Evolutionary conservation across 2,329 filamentous ascomycete species (phyloP), one percentile per base, ranked within the genome.

Genomic region (Colletotrichum truncatum): DNA sequence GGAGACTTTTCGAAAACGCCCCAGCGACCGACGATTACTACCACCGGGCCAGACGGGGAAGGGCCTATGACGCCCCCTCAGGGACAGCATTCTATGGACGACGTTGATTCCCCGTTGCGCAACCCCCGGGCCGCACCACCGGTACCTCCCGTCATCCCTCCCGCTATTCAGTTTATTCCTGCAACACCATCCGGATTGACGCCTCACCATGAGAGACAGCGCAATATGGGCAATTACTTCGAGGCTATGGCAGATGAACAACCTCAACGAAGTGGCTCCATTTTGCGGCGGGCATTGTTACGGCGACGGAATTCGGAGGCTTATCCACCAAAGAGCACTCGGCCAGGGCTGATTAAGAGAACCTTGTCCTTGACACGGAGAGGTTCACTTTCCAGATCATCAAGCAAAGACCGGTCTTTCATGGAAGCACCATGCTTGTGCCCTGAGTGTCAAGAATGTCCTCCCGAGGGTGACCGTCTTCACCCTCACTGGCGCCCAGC

Each of bases 401-500:
- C 21, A 14, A 30, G 73, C 12, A 74, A 71, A 10, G 69, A 68
- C n/a, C 74, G 74, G 48, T 68, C 72, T 11, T 69, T 72, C 4
- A 67, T 71, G 18, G 72, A 76, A 26, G 69, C 71, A 10, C 69
- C 77, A 11, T 83, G 82, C n/a, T 68, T 76, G 8, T 83, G 82
- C 66, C 79, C 81, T 2, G 78, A 79, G 3, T 74, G 78, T 4
- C 80, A 83, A 6, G 81, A 83, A 26, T 74, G 76, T 21, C 86
- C 83, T 2, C 74, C 80, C 2, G 87, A 90, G 46, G 82, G 82
- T 38, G 80, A 81, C 48, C 86, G 82, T 68, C 74, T 90, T 12
- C 87, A 90, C 73, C 87, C 88, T 1, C 85, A 85, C 70, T 90
- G 88, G 88, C 81, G 84, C 6, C 87, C 88, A n/a, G 75, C 83